Conservation (phyloP, 129 eudicot species). For the Flaveria linearis region DNA sequence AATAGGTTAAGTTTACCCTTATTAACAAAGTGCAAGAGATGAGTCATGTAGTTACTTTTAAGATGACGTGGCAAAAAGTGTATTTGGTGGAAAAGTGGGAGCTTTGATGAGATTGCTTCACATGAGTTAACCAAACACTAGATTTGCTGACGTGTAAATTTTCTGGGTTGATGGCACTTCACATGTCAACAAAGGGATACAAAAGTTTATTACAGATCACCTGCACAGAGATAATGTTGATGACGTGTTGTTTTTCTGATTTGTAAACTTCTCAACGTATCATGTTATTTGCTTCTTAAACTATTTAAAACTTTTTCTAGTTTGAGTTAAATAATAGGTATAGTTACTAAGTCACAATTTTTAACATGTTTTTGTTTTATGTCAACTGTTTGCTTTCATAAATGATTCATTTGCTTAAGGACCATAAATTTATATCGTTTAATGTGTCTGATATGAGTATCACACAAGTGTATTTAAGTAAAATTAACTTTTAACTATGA, state of each 20-base stretch:
- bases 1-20: background rate
- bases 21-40: background rate
- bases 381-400: no score
- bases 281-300: background rate
- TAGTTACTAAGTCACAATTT: no score
- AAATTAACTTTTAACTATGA: no score
- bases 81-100: slow-evolving; percentile 34
- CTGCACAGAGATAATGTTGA: background rate
- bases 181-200: slow-evolving; percentile 25
- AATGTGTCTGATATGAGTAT: no score
- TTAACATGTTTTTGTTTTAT: no score
- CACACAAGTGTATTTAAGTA: no score
- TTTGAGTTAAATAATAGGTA: no score
- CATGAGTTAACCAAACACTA: slow-evolving; percentile 44
- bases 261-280: slow-evolving; percentile 10
- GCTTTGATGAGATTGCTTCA: slow-evolving; percentile 40
- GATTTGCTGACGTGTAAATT: slow-evolving; percentile 37
- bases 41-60: slow-evolving; percentile 27
- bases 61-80: slow-evolving; percentile 37
- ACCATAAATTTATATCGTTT: no score
- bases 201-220: slow-evolving; percentile 18
- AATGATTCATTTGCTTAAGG: no score
- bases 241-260: slow-evolving; percentile 33
- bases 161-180: slow-evolving; percentile 19
- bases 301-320: no score